These are phyloP conservation scores for Ustilago hordei DNA, from an alignment of 1,284 basidiomycete genomes.

Conservation along the genomic window DNA sequence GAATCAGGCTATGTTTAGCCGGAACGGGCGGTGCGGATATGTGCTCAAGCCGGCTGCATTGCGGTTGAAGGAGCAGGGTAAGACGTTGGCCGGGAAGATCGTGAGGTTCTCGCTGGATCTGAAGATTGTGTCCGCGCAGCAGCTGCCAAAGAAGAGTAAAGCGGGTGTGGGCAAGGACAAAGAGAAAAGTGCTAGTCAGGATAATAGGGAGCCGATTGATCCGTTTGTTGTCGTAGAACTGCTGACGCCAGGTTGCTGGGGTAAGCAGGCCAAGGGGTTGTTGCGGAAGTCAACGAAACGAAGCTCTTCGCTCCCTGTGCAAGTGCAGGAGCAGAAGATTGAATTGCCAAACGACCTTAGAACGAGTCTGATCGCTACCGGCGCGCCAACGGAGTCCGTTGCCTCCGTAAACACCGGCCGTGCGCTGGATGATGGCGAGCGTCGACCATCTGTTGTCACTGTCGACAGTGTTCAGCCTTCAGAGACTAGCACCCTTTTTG, in stretches of 20 bases:
- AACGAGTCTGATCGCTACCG: background rate
- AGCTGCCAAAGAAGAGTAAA: slow-evolving; percentile 76
- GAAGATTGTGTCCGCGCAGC: slow-evolving; percentile 87
- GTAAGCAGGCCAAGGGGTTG: slow-evolving; percentile 47
- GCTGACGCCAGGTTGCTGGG: slow-evolving; percentile 55
- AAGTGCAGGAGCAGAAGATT: background rate
- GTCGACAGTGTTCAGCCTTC: background rate
- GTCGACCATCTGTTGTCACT: background rate
- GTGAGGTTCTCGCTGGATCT: slow-evolving; percentile 54
- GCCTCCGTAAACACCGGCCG: background rate
- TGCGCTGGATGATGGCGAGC: background rate
- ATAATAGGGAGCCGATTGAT: slow-evolving; percentile 51
- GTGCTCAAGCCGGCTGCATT: slow-evolving; percentile 89
- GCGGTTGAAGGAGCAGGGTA: slow-evolving; percentile 72
- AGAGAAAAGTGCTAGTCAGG: slow-evolving; percentile 27
- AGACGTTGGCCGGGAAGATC: slow-evolving; percentile 32
- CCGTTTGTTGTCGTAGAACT: slow-evolving; percentile 60
- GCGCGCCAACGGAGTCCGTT: background rate
- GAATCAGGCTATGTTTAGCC: slow-evolving; percentile 93
- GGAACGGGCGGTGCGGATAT: slow-evolving; percentile 86
- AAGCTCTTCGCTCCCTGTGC: background rate
- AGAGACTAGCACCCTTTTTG: background rate
- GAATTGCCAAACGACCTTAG: background rate
- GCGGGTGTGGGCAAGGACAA: slow-evolving; percentile 45
- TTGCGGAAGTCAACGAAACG: slow-evolving; percentile 19